phyloP scores from a whole-genome alignment of 192 early-diverging fungal genomes.

The Gonapodya sp. region DNA sequence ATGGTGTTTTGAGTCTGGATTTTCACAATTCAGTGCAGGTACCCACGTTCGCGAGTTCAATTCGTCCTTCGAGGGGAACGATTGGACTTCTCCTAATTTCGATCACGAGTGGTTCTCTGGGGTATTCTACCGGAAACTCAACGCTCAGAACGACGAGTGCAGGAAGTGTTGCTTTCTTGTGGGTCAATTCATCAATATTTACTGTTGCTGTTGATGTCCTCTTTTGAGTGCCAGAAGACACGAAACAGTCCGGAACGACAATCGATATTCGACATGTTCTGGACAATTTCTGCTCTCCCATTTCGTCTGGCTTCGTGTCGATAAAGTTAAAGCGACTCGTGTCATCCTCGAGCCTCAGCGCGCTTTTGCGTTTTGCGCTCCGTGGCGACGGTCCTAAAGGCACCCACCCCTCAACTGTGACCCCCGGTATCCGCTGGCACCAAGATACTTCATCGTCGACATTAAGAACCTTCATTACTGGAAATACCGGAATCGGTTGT shows the following conservation, averaged over 20 bases:
- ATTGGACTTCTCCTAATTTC: background rate
- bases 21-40: background rate
- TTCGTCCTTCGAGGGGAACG: background rate
- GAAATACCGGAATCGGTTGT: background rate
- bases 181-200: too few species aligned
- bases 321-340: too few species aligned
- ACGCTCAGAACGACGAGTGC: background rate
- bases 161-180: background rate
- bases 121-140: background rate
- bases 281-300: too few species aligned
- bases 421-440: background rate
- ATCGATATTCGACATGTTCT: background rate
- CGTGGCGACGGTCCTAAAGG: background rate
- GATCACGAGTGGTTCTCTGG: background rate
- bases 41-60: background rate
- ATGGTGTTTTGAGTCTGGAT: too few species aligned
- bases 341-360: background rate
- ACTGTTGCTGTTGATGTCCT: too few species aligned
- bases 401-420: background rate
- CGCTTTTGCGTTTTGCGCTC: background rate
- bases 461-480: background rate
- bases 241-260: background rate
- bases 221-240: too few species aligned
- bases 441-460: background rate
- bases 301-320: too few species aligned